Percentiles rank a stretch among this genome's conserved stretches.
Evolutionary conservation across 306 rosid genomes (phyloP).

Genomic region (Rosa rugosa): DNA sequence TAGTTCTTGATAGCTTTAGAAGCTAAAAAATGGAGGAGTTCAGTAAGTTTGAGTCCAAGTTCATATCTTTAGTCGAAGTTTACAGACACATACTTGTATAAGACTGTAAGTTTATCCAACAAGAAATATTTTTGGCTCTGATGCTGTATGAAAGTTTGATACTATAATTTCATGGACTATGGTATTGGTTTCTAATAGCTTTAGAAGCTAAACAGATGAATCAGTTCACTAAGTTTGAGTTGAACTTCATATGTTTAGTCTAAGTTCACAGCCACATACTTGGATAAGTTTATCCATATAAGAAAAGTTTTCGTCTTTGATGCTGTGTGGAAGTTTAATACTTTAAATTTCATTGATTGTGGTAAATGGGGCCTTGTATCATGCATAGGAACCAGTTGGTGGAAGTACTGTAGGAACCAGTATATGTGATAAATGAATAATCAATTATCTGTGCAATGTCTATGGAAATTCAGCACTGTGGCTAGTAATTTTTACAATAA

Average conservation of each 20-base stretch:
- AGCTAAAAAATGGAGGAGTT: neutral
- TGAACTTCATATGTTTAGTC: neutral
- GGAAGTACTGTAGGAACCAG: neutral
- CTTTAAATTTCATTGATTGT: neutral
- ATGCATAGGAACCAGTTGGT: neutral
- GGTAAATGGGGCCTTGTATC: neutral
- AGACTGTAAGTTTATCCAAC: neutral
- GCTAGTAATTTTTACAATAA: neutral
- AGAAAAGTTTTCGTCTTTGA: neutral
- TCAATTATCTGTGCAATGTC: neutral
- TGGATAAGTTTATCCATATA: neutral
- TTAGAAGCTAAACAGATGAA: neutral
- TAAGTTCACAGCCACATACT: neutral
- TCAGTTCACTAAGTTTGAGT: neutral
- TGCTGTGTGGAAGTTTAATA: neutral
- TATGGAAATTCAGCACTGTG: neutral
- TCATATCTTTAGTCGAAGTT: neutral
- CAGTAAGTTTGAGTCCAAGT: conserved; percentile 5
- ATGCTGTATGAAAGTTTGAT: neutral
- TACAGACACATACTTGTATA: neutral
- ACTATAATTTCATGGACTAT: neutral
- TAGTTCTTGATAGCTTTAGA: neutral
- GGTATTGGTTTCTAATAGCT: neutral
- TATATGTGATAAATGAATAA: neutral
- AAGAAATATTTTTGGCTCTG: neutral